Evolutionary conservation across 345 rosid species (phyloP).

Genomic region (Euclidium syriacum): DNA sequence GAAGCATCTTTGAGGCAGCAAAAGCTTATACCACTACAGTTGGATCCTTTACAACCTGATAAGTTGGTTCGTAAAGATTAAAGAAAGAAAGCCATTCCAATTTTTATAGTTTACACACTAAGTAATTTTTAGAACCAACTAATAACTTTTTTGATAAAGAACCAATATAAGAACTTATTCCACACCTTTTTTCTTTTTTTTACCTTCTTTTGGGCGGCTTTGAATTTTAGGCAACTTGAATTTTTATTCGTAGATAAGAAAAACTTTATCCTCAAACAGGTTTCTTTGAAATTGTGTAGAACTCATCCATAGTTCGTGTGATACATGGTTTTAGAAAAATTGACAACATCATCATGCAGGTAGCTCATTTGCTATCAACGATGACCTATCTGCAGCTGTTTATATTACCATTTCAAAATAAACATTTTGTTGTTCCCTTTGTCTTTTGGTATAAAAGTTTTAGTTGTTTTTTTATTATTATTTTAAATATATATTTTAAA

Average conservation of each 20-base stretch:
- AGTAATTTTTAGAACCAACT: not conserved
- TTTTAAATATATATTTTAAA: too few species aligned
- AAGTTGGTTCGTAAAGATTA: not conserved
- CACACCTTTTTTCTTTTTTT: not conserved
- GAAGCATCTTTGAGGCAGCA: not conserved
- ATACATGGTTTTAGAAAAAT: not conserved
- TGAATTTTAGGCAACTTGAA: not conserved
- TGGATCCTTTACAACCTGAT: conserved; percentile 16
- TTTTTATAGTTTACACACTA: not conserved
- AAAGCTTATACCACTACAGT: conserved; percentile 4
- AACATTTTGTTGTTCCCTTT: too few species aligned
- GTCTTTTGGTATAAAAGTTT: too few species aligned
- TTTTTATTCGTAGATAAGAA: not conserved
- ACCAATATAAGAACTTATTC: not conserved
- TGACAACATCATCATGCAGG: not conserved
- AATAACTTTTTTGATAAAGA: not conserved
- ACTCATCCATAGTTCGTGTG: not conserved
- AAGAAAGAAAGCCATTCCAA: not conserved
- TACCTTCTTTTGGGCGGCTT: not conserved
- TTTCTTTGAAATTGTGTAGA: not conserved
- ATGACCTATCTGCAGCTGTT: too few species aligned
- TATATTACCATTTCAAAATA: too few species aligned
- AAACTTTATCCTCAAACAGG: not conserved
- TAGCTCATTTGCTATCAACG: not conserved
- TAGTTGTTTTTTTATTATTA: too few species aligned